Conservation (phyloP, 202 grass and related monocot genomes). For the Dendrocalamus latiflorus region DNA sequence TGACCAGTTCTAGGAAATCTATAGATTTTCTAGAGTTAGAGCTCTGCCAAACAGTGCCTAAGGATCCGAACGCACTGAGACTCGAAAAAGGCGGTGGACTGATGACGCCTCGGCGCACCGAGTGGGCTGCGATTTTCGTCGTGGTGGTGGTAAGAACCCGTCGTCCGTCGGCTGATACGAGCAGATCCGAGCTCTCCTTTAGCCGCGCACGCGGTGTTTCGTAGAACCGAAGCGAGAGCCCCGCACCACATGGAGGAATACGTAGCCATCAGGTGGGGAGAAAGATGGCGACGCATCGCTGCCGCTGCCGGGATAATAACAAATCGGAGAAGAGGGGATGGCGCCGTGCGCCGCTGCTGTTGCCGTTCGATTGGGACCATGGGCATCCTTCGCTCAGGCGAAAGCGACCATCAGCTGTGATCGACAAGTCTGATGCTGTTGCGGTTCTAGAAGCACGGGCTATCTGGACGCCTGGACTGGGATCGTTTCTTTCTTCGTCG, state of each 20-base stretch:
- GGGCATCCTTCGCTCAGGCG: neutral
- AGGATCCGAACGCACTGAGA: neutral
- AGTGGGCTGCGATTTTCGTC: neutral
- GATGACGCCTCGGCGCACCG: constrained; percentile 32
- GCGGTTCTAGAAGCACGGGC: neutral
- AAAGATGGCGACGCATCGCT: neutral
- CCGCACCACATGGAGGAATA: neutral
- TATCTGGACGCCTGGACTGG: neutral
- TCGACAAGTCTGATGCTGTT: neutral
- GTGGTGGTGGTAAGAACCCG: neutral
- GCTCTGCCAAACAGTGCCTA: too few relatives aligned
- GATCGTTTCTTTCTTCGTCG: neutral
- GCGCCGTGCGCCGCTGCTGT: neutral
- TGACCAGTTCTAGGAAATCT: too few relatives aligned
- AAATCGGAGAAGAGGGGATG: neutral
- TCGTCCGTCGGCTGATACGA: too few relatives aligned
- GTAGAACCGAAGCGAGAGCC: constrained; percentile 36
- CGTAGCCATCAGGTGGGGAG: constrained; percentile 20
- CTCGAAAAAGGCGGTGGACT: neutral
- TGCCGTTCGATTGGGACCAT: too few relatives aligned
- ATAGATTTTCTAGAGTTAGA: too few relatives aligned
- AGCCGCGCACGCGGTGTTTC: neutral
- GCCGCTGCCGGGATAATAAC: neutral
- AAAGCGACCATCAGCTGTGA: neutral
- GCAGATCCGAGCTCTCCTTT: neutral